Evolutionary conservation across 1,139 yeast species (phyloP), one percentile per base, ranked within the genome.

Genomic region (Debaryomyces sp.): DNA sequence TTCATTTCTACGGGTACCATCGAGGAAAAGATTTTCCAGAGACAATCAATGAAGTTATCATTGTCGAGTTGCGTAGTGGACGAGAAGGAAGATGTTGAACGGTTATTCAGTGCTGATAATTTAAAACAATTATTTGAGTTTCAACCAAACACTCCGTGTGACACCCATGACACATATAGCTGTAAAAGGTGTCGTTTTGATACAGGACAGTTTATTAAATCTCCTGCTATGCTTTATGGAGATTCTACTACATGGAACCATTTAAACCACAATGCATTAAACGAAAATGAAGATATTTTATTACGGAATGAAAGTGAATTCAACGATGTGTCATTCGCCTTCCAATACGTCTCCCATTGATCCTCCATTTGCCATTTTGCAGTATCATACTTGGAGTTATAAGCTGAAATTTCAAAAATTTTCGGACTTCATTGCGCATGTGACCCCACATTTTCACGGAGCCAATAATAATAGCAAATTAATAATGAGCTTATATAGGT

Each of bases 191-290:
- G 99, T 67, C 62, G 64, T 13, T 65, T 67, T n/a, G 77, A 77
- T 12, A 50, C 57, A 17, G 84, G 82, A 35, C 99, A 94, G 68
- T 55, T 70, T 33, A 62, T 75, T 9, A 84, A 80, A 57, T 80
- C 97, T 0, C 84, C 87, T 0, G 96, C 96, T 1, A 91, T 94
- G 96, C 74, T 94, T 37, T 95, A 95, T 62, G 99, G 99, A 55
- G 99, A 95, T 68, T 89, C 98, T 0, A 94, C 97, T 0, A 86
- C 97, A 0, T 94, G 99, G 99, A 92, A 94, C 64, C 99, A 94
- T 68, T 77, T 89, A 52, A 80, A 85, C 50, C 89, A 80, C 53
- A 77, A 70, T 3, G 82, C 81, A 2, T 73, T 94, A 60, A 71
- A 67, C 21, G 68, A 70, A 34, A 89, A 92, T 38, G 89, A 91